Evolutionary conservation across 2,329 filamentous ascomycete genomes (phyloP).

Genomic region (Neonectria punicea): DNA sequence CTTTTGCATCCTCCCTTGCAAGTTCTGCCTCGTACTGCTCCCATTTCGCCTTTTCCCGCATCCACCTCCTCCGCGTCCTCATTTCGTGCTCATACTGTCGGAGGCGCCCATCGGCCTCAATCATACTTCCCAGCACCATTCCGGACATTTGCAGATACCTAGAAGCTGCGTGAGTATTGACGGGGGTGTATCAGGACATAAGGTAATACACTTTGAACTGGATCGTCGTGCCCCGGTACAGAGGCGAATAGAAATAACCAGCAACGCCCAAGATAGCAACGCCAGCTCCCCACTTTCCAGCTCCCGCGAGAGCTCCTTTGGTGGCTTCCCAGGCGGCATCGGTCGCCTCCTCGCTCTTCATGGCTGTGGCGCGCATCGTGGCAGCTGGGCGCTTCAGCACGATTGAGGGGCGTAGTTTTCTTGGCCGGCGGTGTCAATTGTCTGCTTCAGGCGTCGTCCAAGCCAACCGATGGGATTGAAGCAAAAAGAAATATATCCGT

Average conservation of each 20-base stretch:
- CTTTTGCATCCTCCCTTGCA: slow-evolving; percentile 55
- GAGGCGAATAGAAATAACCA: slow-evolving; percentile 72
- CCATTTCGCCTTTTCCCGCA: slow-evolving; percentile 75
- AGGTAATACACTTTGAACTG: slow-evolving; percentile 79
- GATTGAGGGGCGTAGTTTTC: slow-evolving; percentile 1
- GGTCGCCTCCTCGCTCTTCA: slow-evolving; percentile 73
- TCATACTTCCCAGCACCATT: slow-evolving; percentile 82
- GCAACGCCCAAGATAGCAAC: slow-evolving; percentile 70
- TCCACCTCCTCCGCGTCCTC: slow-evolving; percentile 71
- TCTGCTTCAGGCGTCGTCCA: neutral
- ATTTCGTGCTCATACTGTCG: slow-evolving; percentile 74
- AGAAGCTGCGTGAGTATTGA: slow-evolving; percentile 21
- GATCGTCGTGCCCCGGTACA: slow-evolving; percentile 78
- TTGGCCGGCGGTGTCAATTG: neutral
- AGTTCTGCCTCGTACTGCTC: slow-evolving; percentile 71
- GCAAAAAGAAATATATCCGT: slow-evolving; percentile 27
- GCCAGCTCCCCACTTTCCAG: slow-evolving; percentile 77
- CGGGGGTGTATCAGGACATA: neutral
- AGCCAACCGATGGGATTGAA: slow-evolving; percentile 7
- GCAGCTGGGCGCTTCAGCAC: neutral
- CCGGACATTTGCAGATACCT: slow-evolving; percentile 88
- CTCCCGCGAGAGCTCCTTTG: slow-evolving; percentile 73
- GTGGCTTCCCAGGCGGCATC: slow-evolving; percentile 78
- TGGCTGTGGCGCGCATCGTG: slow-evolving; percentile 51
- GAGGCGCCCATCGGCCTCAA: slow-evolving; percentile 78